Base-by-base conservation (phyloP, 768 basidiomycete species). In the Russula dissimulans region DNA sequence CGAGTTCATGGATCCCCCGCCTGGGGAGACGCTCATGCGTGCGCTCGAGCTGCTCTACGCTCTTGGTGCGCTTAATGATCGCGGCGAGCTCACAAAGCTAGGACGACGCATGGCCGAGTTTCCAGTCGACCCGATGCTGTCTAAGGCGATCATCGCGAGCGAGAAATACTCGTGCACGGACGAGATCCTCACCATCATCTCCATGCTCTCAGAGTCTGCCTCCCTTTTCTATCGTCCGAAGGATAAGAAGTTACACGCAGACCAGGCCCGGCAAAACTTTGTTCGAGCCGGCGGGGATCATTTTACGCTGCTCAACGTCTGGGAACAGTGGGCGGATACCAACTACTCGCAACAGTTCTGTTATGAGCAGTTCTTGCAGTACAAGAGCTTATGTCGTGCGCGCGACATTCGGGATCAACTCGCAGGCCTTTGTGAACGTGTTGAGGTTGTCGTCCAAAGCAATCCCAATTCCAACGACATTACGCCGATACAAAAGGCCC, bases 251-350 rank as follows among this genome's bases (percentile, higher is more conserved):
- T 74, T 94, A 52, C 92, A 98, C 68, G 97, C 97, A 14, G 95
- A 99, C 68, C 94, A 97, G 75, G 97, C 97, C 4, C 83, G 95
- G 58, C 91, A 95, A 72, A 98, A 97, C 71, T 99, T 99, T 70
- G 86, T 95, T 59, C 91, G 92, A 51, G 78, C 90, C 0, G 95
- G 97, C 32, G 97, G 97, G 26, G 97, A 99, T 68, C 97, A 98
- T 74, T 99, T 98, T 70, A 98, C 95, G 6, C 74, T 99, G 26
- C 79, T 99, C 31, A 98, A 98, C 70, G 92, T 98, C 12, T 98
- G 94, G 89, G 95, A 97, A 71, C 95, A 97, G 69, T 99, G 97
- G 97, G 90, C 90, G 18, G 97, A 99, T 64, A 91, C 95, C 26
- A 93, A 93, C 68, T 98, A 94, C 70, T 95, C 92, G 22, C 92